A percentile compares a stretch with the other conserved stretches of the same genome.
These are phyloP conservation scores for Striga asiatica DNA, from an alignment of 257 asterid genomes.

Conservation along the genomic window DNA sequence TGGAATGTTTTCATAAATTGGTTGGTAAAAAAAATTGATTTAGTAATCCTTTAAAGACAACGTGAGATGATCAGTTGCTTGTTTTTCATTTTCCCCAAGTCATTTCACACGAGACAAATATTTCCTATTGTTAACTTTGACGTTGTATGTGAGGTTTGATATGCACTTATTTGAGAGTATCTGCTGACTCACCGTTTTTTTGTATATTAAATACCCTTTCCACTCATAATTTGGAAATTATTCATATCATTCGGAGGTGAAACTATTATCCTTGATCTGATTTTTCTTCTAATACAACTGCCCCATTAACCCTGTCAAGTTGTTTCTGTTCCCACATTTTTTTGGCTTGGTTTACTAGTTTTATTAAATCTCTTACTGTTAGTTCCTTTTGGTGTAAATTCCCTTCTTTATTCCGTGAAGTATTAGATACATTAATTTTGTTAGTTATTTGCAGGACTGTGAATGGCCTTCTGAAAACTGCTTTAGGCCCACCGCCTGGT, in stretches of 20 bases:
- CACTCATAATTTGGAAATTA: background rate
- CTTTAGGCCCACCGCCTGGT: slow-evolving; percentile 97
- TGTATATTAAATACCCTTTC: background rate
- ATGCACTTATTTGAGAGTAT: background rate
- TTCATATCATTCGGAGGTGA: background rate
- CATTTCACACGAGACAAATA: background rate
- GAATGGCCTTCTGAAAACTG: slow-evolving; percentile 92
- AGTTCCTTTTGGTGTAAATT: background rate
- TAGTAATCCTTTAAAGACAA: too few species aligned
- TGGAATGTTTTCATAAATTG: too few species aligned
- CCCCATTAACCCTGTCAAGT: background rate
- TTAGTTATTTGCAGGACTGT: slow-evolving; percentile 91
- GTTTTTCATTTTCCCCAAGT: too few species aligned
- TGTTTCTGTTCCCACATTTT: background rate
- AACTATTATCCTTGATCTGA: background rate
- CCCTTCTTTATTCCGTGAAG: slow-evolving; percentile 9
- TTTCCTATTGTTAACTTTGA: background rate
- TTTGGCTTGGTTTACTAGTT: slow-evolving; percentile 2
- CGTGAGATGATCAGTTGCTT: too few species aligned
- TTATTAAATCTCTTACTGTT: slow-evolving; percentile 15
- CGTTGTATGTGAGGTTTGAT: background rate
- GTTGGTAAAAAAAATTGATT: too few species aligned
- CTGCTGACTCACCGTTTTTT: background rate
- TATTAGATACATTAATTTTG: slow-evolving; percentile 17
- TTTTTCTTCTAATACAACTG: slow-evolving; percentile 10